Evolutionary conservation across 78 protist species (phyloP).

Genomic region (Guillardia theta): DNA sequence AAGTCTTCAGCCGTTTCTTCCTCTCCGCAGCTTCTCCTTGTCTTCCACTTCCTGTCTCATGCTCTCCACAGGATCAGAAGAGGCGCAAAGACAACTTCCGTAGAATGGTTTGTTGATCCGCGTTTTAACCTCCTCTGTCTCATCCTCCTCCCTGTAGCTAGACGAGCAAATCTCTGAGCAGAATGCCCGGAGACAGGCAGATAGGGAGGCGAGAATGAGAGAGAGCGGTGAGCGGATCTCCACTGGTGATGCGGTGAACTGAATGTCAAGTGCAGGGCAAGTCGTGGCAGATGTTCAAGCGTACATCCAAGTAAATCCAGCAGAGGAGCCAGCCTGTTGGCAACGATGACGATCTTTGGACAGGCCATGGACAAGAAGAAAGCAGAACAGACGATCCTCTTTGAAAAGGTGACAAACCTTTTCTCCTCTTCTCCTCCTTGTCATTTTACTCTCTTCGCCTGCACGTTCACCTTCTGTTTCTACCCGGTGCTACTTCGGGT

Average conservation of each 20-base stretch:
- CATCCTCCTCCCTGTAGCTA: no score
- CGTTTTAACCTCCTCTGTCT: no score
- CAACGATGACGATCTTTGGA: no score
- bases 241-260: neutral
- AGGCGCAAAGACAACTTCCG: neutral
- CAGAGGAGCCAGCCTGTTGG: no score
- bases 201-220: neutral
- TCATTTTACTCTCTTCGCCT: neutral
- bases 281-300: neutral
- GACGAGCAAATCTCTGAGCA: neutral
- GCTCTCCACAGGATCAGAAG: neutral
- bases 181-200: neutral
- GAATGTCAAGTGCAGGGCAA: neutral
- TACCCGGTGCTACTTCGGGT: neutral
- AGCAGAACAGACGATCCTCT: neutral
- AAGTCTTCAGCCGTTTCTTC: no score
- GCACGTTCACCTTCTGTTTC: neutral
- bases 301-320: neutral
- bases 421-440: neutral
- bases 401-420: neutral
- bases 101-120: no score
- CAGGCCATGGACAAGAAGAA: neutral
- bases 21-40: neutral
- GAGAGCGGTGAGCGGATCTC: neutral
- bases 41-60: neutral